Conservation (phyloP, 148 eudicot genomes). For the Rhododendron vialii region DNA sequence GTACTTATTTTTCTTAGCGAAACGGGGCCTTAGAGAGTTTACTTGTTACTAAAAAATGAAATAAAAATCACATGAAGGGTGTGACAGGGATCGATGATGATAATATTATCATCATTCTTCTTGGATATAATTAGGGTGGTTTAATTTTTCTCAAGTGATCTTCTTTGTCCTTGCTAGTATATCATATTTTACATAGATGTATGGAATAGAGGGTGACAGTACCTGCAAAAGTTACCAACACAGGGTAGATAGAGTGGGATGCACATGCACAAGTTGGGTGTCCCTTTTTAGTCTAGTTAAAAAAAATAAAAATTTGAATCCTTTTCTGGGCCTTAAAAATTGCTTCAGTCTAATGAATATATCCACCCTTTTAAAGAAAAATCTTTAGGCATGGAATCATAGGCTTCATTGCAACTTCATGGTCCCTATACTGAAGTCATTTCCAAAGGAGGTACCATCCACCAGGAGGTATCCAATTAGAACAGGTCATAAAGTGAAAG, state of each 20-base stretch:
- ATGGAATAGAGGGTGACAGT: background rate
- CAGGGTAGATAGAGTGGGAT: background rate
- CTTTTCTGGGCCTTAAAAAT: background rate
- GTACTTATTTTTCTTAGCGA: too few species aligned
- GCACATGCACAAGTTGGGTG: background rate
- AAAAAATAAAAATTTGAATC: background rate
- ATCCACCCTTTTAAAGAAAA: background rate
- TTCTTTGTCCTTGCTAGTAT: background rate
- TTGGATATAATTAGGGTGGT: background rate
- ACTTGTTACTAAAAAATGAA: background rate
- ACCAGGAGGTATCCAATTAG: background rate
- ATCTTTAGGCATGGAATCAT: background rate
- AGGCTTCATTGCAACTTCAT: background rate
- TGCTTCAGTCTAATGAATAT: background rate
- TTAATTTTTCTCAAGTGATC: background rate
- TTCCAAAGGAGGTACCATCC: background rate
- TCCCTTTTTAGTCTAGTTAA: background rate
- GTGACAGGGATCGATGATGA: background rate
- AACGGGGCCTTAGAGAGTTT: too few species aligned
- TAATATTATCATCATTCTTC: background rate
- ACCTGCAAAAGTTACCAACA: background rate
- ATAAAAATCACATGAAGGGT: background rate
- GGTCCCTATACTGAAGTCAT: background rate
- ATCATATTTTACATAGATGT: background rate
- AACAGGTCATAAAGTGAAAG: background rate